Evolutionary conservation across 805 yeast species (phyloP).

Genomic region (Saturnispora gosingensis): DNA sequence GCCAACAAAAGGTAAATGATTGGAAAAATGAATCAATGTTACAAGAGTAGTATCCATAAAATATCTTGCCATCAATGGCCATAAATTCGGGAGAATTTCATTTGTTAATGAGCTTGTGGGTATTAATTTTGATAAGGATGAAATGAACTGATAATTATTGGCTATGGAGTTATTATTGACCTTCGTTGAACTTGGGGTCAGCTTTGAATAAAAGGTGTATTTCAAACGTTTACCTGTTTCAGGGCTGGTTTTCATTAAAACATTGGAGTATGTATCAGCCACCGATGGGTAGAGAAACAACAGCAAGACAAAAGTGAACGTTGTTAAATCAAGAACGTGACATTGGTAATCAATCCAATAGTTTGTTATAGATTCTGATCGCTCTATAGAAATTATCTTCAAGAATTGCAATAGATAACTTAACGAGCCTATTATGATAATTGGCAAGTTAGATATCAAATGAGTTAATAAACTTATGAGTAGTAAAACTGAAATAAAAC

Average conservation of each 20-base stretch:
- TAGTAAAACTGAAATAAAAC: neutral
- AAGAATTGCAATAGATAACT: neutral
- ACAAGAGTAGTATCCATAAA: conserved; percentile 22
- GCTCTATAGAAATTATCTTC: neutral
- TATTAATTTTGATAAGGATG: neutral
- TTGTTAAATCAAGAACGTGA: conserved; percentile 6
- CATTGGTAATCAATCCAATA: conserved; percentile 8
- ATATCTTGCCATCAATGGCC: conserved; percentile 25
- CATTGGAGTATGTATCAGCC: neutral
- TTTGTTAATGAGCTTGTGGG: neutral
- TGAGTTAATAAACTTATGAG: neutral
- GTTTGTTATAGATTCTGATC: neutral
- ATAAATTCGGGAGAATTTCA: conserved; percentile 16
- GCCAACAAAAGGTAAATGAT: conserved; percentile 36
- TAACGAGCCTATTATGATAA: neutral
- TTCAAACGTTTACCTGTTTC: neutral
- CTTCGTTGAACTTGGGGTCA: neutral
- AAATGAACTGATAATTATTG: neutral
- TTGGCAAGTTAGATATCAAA: conserved; percentile 3
- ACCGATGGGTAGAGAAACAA: conserved; percentile 2
- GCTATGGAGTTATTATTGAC: neutral
- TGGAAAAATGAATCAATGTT: conserved; percentile 26
- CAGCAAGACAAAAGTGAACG: neutral
- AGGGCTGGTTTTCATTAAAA: neutral
- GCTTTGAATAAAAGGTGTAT: neutral